These are phyloP conservation scores for Crithidia sp. DNA, from an alignment of 208 protist species.

Conservation along the genomic window DNA sequence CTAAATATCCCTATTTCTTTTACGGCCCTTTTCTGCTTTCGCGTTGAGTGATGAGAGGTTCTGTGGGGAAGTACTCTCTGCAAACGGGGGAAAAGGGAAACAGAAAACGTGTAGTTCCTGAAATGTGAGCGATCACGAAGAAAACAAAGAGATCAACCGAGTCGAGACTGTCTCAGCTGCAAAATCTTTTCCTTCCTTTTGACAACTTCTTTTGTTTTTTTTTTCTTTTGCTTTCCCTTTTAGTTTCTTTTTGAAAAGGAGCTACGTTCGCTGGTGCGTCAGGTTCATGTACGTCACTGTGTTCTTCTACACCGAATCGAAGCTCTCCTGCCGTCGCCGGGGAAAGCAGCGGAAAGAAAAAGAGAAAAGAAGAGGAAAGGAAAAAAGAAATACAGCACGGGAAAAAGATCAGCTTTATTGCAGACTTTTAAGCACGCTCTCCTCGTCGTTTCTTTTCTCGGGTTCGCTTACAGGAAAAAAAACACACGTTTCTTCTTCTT, in stretches of 20 bases:
- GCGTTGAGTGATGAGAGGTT: conserved; percentile 16
- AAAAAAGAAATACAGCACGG: conserved; percentile 1
- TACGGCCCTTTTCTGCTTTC: neutral
- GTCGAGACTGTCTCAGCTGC: no score
- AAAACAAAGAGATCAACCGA: no score
- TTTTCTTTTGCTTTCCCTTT: neutral
- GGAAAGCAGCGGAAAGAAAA: neutral
- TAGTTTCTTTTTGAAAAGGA: no score
- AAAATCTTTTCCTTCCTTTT: neutral
- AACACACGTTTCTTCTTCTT: no score
- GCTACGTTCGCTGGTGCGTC: no score
- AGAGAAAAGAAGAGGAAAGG: conserved; percentile 1
- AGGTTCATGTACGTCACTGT: no score
- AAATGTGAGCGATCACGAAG: neutral
- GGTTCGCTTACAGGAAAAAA: no score
- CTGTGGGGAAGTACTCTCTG: conserved; percentile 11
- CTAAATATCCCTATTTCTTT: neutral
- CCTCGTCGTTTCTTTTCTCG: no score
- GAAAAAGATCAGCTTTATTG: no score
- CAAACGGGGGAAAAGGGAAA: neutral
- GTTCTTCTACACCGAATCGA: no score
- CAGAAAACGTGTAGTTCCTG: neutral
- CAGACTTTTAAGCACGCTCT: no score
- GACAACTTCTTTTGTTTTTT: neutral
- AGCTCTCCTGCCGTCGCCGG: no score